Evolutionary conservation across 2,329 filamentous ascomycete species (phyloP), one percentile per base, ranked within the genome.

Genomic region (Massarina eburnea): DNA sequence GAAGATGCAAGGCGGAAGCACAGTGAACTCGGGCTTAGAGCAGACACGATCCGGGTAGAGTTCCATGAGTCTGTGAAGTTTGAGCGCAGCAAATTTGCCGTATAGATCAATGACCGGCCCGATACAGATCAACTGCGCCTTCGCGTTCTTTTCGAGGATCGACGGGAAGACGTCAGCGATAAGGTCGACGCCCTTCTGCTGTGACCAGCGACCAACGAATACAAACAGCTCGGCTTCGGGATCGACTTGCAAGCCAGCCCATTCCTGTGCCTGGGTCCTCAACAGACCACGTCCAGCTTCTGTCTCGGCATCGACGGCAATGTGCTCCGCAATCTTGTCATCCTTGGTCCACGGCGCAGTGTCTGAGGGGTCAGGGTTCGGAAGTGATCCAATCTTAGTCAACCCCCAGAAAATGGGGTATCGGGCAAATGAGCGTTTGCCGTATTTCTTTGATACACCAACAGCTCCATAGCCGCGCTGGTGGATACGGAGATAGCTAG

Each of bases 371-470:
- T 86, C 83, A 1, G 83, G 83, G 55, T 86, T 86, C 1, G 83
- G 83, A 26, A 86, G 70, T 20, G 54, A 51, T 15, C 82, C 82
- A 43, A 86, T 80, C 61, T 79, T 80, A 55, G 79, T 79, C 43
- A 85, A 66, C 44, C 81, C 81, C 84, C 84, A 86, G 69, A 87
- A 85, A 48, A 86, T 86, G 2, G 83, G 83, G 61, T 86, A 86
- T 35, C 83, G 76, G 38, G 82, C 82, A 61, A 81, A 83, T 2
- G 82, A 83, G 15, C 83, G 79, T 59, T 84, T 83, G 14, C 83
- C 83, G 53, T 86, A 86, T 63, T 86, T 86, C 55, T 81, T 83
- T 2, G 80, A 84, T 1, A 86, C 83, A 54, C 83, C 84, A 24
- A 86, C 83, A 12, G 83, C 83, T 43, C 84, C 84, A 45, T 84